Base-by-base conservation (phyloP, 2,329 filamentous ascomycete genomes). In the Epichloe uncinata region DNA sequence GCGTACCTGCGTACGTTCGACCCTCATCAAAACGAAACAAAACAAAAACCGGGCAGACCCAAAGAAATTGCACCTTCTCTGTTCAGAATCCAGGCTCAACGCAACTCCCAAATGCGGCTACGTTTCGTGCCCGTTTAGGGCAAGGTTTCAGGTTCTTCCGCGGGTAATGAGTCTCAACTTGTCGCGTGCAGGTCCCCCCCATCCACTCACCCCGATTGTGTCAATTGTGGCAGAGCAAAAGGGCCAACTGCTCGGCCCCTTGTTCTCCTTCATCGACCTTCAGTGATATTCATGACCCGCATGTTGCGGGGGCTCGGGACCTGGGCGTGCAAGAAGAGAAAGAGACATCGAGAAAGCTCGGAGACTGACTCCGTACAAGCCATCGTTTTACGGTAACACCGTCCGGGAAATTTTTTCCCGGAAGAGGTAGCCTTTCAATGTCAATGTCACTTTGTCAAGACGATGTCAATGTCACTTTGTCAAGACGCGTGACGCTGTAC, bases 221-320 rank as follows among this genome's bases (percentile, higher is more conserved):
- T 26, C 7, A 8, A 8, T 34, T 34, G 30, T 37, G 40, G 26
- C 47, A 43, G 11, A 48, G 47, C 34, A 43, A 26, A 26, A 38
- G 33, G 47, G 18, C 47, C 47, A 48, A 6, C 5, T 2, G 5
- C 8, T 22, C 11, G 40, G 38, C 13, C 33, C 33, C 43, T 20
- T 42, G n/a, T n/a, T 44, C 42, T 40, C 47, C 16, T 48, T 43
- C 40, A 44, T 35, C 18, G 40, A 43, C 47, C 16, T 35, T 48
- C 33, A 48, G 30, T 26, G 13, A 20, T 26, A n/a, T 13, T n/a
- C 11, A 30, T 9, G 42, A n/a, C 18, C 22, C 26, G 35, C n/a
- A 11, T 30, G 30, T 9, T 30, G 30, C 12, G 35, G 7, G 18
- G 42, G n/a, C 42, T 43, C 12, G 38, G 18, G 9, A 12, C 16